phyloP scores from a whole-genome alignment of 176 grass and related monocot species.

The Eleusine coracana region DNA sequence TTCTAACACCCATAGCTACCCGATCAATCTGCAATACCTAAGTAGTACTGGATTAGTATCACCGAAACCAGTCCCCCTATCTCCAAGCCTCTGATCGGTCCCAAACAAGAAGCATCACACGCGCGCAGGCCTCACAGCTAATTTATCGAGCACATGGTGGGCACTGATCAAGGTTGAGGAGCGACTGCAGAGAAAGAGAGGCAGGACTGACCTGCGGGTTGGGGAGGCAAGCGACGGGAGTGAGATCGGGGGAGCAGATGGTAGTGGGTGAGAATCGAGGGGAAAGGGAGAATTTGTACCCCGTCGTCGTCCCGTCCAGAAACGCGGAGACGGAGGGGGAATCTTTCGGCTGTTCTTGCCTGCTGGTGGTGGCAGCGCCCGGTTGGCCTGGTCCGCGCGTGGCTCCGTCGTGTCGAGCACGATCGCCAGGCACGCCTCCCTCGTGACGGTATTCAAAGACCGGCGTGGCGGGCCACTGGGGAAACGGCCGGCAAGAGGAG shows the following conservation, averaged over 20 bases:
- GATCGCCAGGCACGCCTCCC: background rate
- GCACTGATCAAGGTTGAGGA: background rate
- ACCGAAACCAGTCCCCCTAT: background rate
- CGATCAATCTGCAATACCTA: background rate
- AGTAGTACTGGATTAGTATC: background rate
- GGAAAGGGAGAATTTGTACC: background rate
- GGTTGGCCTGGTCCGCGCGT: background rate
- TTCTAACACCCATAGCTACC: background rate
- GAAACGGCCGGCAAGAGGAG: background rate
- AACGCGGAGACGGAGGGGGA: background rate
- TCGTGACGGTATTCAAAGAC: background rate
- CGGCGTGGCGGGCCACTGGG: background rate
- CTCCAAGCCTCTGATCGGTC: background rate
- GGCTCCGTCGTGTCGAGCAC: background rate
- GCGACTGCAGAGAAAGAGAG: background rate
- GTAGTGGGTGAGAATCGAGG: background rate
- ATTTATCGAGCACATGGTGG: conserved; percentile 36
- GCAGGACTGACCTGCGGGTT: background rate
- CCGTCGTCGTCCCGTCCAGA: background rate
- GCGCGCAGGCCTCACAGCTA: background rate
- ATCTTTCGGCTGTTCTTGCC: background rate
- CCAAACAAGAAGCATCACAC: background rate
- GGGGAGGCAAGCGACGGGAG: background rate
- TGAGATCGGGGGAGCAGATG: background rate
- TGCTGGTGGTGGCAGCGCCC: background rate